Percentiles rank a stretch among this genome's conserved stretches.
phyloP scores from a whole-genome alignment of 2,329 filamentous ascomycete species.

The Aureobasidium sp. region DNA sequence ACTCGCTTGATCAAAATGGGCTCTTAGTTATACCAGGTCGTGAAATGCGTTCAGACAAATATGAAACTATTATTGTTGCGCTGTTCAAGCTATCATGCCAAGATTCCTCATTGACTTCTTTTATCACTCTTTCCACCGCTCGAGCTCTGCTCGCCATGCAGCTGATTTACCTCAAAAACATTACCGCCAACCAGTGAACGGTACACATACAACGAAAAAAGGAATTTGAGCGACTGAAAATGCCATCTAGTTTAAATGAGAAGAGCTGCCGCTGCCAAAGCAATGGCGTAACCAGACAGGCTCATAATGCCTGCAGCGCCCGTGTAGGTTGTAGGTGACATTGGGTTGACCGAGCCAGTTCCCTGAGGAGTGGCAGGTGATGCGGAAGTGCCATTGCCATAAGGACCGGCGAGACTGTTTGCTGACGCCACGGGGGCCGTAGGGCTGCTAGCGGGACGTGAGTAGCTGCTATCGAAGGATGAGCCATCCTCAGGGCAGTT shows the following conservation, averaged over 20 bases:
- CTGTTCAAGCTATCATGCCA: slow-evolving; percentile 3
- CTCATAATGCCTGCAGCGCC: neutral
- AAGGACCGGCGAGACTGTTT: neutral
- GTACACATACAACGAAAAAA: slow-evolving; percentile 1
- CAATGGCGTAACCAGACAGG: neutral
- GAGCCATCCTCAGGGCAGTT: neutral
- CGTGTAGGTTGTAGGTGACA: neutral
- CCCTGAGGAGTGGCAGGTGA: neutral
- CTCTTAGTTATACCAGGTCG: neutral
- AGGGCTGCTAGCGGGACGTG: neutral
- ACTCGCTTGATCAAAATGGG: neutral
- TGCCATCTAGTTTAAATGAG: slow-evolving; percentile 1
- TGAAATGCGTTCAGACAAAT: neutral
- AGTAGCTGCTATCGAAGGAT: neutral
- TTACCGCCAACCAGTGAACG: neutral
- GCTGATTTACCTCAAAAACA: neutral
- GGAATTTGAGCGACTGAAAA: neutral
- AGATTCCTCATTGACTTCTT: neutral
- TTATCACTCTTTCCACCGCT: neutral
- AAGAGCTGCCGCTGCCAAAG: slow-evolving; percentile 1
- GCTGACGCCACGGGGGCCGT: neutral
- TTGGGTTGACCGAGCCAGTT: neutral
- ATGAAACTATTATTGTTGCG: slow-evolving; percentile 2
- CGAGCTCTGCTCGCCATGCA: slow-evolving; percentile 8
- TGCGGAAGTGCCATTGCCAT: neutral